These are phyloP conservation scores for Sclerotinia borealis DNA, from an alignment of 2,329 filamentous ascomycete species.

Conservation along the genomic window DNA sequence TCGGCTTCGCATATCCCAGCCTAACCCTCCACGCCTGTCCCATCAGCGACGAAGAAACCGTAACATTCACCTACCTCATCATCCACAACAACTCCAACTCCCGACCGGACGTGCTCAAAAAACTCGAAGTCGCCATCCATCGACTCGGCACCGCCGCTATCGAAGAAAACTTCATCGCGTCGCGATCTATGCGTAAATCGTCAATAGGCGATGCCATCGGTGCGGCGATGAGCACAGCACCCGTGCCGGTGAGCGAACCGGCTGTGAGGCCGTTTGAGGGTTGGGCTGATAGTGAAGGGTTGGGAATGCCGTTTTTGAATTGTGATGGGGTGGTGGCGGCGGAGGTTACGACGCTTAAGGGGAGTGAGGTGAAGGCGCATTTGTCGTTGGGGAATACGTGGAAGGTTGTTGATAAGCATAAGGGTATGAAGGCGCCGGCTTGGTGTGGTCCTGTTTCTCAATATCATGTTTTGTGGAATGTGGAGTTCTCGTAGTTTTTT, in stretches of 20 bases:
- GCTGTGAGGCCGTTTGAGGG: neutral
- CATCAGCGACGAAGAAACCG: neutral
- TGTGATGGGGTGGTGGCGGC: conserved; percentile 1
- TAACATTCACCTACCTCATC: neutral
- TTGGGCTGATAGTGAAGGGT: neutral
- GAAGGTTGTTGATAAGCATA: neutral
- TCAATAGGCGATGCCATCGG: neutral
- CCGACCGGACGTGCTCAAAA: neutral
- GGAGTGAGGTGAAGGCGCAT: conserved; percentile 2
- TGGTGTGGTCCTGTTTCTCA: neutral
- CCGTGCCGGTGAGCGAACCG: neutral
- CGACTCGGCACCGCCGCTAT: neutral
- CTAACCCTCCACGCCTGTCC: neutral
- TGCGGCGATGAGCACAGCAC: neutral
- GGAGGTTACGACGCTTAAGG: neutral
- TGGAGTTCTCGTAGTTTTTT: neutral
- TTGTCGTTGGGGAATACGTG: neutral
- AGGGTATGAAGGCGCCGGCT: neutral
- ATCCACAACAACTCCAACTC: neutral
- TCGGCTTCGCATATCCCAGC: neutral
- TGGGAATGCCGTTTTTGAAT: conserved; percentile 4
- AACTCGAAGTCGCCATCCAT: neutral
- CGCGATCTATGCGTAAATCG: neutral
- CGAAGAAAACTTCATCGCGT: neutral
- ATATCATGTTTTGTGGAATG: neutral